phyloP scores from a whole-genome alignment of 2,329 filamentous ascomycete genomes.

The Cercospora sesami region DNA sequence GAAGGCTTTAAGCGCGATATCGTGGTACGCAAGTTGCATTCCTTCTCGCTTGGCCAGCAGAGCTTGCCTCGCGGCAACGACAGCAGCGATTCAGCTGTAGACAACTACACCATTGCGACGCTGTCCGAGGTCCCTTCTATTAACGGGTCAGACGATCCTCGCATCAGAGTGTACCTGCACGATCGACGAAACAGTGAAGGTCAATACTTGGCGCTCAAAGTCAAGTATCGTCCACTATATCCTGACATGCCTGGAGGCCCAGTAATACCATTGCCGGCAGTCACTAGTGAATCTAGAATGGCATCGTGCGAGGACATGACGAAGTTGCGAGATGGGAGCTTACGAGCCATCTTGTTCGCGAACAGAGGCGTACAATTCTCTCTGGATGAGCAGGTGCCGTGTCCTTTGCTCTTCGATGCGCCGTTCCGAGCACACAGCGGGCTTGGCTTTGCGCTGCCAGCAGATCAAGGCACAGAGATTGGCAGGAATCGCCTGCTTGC shows the following conservation, averaged over 20 bases:
- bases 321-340: constrained; percentile 24
- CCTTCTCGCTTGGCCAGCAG: constrained; percentile 24
- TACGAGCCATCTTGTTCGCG: constrained; percentile 29
- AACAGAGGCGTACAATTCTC: constrained; percentile 31
- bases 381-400: constrained; percentile 24
- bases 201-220: constrained; percentile 26
- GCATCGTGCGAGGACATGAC: constrained; percentile 30
- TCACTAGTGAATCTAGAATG: constrained; percentile 24
- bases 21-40: constrained; percentile 38
- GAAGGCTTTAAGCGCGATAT: constrained; percentile 40
- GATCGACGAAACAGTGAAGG: constrained; percentile 29
- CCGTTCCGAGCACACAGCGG: constrained; percentile 31
- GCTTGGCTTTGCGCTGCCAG: constrained; percentile 12
- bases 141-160: constrained; percentile 24
- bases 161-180: constrained; percentile 34
- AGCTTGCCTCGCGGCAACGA: constrained; percentile 9
- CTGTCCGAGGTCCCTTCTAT: constrained; percentile 20
- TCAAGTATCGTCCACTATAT: constrained; percentile 35
- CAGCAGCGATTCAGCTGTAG: background rate
- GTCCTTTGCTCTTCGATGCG: constrained; percentile 26
- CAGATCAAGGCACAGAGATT: constrained; percentile 24
- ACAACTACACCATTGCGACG: constrained; percentile 24
- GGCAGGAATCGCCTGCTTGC: constrained; percentile 34
- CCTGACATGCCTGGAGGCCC: constrained; percentile 22
- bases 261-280: constrained; percentile 30